Base-by-base conservation (phyloP, 768 basidiomycete species). In the Tylopilus rubrobrunneus region DNA sequence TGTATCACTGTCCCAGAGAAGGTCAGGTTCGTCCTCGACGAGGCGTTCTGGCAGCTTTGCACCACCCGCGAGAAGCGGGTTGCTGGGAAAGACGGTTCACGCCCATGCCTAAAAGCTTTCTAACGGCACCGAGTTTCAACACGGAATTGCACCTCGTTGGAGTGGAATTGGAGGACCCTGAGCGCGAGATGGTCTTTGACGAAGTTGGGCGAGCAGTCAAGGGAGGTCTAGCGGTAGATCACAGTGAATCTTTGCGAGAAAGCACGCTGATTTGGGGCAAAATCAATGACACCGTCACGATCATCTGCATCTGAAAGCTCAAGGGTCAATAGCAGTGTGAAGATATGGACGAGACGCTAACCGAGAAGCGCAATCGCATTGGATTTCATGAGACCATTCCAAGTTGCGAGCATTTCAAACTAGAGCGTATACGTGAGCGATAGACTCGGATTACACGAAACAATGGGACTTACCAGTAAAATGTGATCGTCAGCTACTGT, bases 111-210 rank as follows among this genome's bases (percentile, higher is more conserved):
- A n/a, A 89, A 34, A 89, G 75, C 17, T 77, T 74, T 23, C 77
- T 77, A 9, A 82, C 73, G 19, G 86, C 67, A 6, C 70, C 71
- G n/a, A 90, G 66, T 64, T 84, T 88, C 49, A 86, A 66, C 15
- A 71, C 78, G 59, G 65, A 68, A 66, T 77, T 81, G 53, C 67
- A 74, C 27, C 61, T 68, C 37, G 39, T 25, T 34, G 50, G 43
- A 1, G 1, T 37, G 4, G 11, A n/a, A 51, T 51, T 48, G 52
- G 60, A 36, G 49, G 52, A 28, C 56, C 36, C 39, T 28, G 50
- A 45, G 6, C 47, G 55, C 9, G 47, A 55, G 23, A 41, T 47
- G 12, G 36, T 29, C 41, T 54, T n/a, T n/a, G n/a, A n/a, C n/a
- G n/a, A n/a, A n/a, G n/a, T 62, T 52, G 62, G 53, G 49, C 60